Evolutionary conservation across 148 eudicot genomes (phyloP).

Genomic region (Rhododendron ovatum): DNA sequence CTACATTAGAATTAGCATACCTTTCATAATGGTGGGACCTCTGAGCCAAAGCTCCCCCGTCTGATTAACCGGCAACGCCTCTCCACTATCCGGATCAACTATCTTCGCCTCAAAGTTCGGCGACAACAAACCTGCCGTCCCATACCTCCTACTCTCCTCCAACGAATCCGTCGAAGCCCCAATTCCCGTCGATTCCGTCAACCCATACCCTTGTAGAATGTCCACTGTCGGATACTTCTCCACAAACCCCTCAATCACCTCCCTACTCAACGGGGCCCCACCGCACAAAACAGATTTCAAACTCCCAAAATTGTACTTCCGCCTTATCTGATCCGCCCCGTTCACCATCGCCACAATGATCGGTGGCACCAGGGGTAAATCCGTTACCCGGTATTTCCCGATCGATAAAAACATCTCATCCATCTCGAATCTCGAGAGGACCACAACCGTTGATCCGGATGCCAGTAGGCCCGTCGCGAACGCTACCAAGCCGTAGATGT

Average conservation of each 20-base stretch:
- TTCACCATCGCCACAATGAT: slow-evolving; percentile 79
- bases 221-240: slow-evolving; percentile 58
- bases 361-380: slow-evolving; percentile 85
- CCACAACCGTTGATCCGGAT: slow-evolving; percentile 68
- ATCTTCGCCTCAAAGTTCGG: slow-evolving; percentile 82
- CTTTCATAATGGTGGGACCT: slow-evolving; percentile 91
- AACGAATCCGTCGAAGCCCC: slow-evolving; percentile 76
- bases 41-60: slow-evolving; percentile 96
- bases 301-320: slow-evolving; percentile 46
- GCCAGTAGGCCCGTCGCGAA: slow-evolving; percentile 75
- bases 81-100: slow-evolving; percentile 73
- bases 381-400: slow-evolving; percentile 52
- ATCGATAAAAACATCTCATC: slow-evolving; percentile 64
- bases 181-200: slow-evolving; percentile 77
- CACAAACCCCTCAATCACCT: slow-evolving; percentile 73
- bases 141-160: slow-evolving; percentile 84
- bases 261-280: slow-evolving; percentile 90
- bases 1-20: slow-evolving; percentile 17
- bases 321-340: slow-evolving; percentile 46
- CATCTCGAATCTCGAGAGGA: slow-evolving; percentile 79
- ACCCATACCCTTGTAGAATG: slow-evolving; percentile 81
- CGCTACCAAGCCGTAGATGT: slow-evolving; percentile 77
- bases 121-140: slow-evolving; percentile 81
- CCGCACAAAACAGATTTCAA: slow-evolving; percentile 53
- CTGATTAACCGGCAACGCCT: slow-evolving; percentile 45